phyloP scores from a whole-genome alignment of 2,329 filamentous ascomycete genomes.

The Tolypocladium capitatum region DNA sequence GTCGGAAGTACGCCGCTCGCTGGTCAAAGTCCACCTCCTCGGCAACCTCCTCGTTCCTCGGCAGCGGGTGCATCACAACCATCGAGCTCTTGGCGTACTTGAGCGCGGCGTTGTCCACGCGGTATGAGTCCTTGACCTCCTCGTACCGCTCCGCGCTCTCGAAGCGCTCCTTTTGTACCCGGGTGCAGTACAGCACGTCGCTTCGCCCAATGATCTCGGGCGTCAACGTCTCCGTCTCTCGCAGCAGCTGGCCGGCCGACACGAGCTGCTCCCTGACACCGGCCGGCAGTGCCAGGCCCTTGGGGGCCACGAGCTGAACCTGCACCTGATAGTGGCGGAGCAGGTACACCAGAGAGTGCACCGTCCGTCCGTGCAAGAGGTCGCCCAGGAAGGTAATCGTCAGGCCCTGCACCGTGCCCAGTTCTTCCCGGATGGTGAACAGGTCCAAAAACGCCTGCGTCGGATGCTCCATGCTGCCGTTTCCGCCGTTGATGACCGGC shows the following conservation, averaged over 20 bases:
- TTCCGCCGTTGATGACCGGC: slow-evolving; percentile 93
- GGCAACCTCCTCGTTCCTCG: slow-evolving; percentile 81
- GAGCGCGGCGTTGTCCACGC: slow-evolving; percentile 81
- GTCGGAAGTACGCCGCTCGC: slow-evolving; percentile 93
- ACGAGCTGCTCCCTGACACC: slow-evolving; percentile 62
- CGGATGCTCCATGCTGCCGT: slow-evolving; percentile 90
- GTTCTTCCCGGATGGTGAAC: slow-evolving; percentile 95
- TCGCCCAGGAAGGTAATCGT: slow-evolving; percentile 96
- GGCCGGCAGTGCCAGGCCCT: slow-evolving; percentile 61
- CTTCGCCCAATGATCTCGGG: slow-evolving; percentile 74
- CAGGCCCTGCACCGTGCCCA: slow-evolving; percentile 87
- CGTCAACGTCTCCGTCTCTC: slow-evolving; percentile 66
- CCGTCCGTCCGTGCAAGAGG: slow-evolving; percentile 81
- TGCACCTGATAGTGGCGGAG: slow-evolving; percentile 92
- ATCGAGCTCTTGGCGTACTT: slow-evolving; percentile 86
- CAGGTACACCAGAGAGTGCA: slow-evolving; percentile 89
- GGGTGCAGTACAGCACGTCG: slow-evolving; percentile 93
- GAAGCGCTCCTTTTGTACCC: slow-evolving; percentile 94
- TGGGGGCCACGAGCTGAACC: slow-evolving; percentile 81
- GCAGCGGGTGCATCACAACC: slow-evolving; percentile 91
- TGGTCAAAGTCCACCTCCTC: slow-evolving; percentile 98
- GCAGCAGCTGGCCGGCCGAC: slow-evolving; percentile 60
- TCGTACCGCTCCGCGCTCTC: slow-evolving; percentile 70
- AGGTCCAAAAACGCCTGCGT: slow-evolving; percentile 96
- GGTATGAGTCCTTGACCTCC: slow-evolving; percentile 72